Base-by-base conservation (phyloP, 2,329 filamentous ascomycete species). In the Ceratocystis ficicola region DNA sequence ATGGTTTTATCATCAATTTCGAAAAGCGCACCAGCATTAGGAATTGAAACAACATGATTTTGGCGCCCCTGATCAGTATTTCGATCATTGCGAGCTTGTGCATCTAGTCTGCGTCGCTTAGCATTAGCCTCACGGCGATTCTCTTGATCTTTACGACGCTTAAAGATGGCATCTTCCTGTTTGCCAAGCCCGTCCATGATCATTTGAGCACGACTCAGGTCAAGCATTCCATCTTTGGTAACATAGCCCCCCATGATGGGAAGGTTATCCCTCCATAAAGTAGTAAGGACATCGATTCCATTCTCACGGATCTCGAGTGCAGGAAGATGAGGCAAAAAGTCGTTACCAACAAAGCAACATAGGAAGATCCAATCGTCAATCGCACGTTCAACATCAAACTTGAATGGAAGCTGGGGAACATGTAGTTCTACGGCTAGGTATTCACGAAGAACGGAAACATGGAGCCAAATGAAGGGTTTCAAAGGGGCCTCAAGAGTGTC, bases 321-420 rank as follows among this genome's bases (percentile, higher is more conserved):
- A n/a, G 94, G 94, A 67, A 99, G 80, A 80, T 99, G 94, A 63
- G 94, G 94, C 70, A 99, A 78, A 77, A 99, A 99, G 78, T 99
- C 95, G 76, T 99, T 99, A 70, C 93, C 93, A 66, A 97, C 93
- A 74, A 97, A 97, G 78, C 95, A 97, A 77, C 93, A 97, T 86
- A 97, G 94, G 75, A 97, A 97, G 15, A 97, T 90, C 94, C 93
- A 97, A 74, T 97, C 93, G 75, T 97, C 94, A 67, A 97, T 83
- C 30, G 92, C 92, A 70, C 94, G 86, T 76, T 99, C 94, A 57
- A 99, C 80, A 73, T 99, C 91, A 75, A 95, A 97, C 65, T 84
- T 83, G 76, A 97, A 97, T 1, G 87, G 86, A 70, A 96, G 83
- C 66, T 86, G 83, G 20, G 90, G 87, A 44, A 96, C 86, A 72